Percentiles rank a stretch among this genome's conserved stretches.
These are phyloP conservation scores for Mesotaenium endlicherianum DNA, from an alignment of 139 green algal species.

Conservation along the genomic window DNA sequence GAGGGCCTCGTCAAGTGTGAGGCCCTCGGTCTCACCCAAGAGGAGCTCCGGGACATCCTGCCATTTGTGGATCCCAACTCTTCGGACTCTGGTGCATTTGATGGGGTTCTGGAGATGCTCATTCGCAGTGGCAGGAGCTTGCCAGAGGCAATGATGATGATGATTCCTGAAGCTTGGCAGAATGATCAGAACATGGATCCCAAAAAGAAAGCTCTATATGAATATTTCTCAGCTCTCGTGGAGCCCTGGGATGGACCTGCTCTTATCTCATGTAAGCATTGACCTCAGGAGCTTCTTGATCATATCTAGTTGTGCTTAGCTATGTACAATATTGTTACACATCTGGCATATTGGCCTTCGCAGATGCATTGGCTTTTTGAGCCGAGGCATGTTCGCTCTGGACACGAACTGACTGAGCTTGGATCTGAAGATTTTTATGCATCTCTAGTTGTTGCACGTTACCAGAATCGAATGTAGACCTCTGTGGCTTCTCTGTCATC, in stretches of 20 bases:
- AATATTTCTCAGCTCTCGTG: constrained; percentile 87
- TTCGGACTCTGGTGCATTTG: constrained; percentile 85
- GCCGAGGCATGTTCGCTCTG: not conserved
- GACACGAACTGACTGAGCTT: not conserved
- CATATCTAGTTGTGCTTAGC: not conserved
- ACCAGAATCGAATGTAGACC: not conserved
- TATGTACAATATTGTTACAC: not conserved
- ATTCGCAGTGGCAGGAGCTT: constrained; percentile 72
- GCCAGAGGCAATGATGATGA: constrained; percentile 92
- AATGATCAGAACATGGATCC: constrained; percentile 57
- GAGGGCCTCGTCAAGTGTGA: constrained; percentile 80
- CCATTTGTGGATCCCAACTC: constrained; percentile 79
- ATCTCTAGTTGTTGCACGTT: not conserved
- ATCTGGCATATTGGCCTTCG: not conserved
- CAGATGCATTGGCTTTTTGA: not conserved
- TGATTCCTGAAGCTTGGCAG: constrained; percentile 88
- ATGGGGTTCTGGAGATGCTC: constrained; percentile 89
- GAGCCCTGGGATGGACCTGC: constrained; percentile 96
- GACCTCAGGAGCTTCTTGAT: not conserved
- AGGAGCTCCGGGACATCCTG: constrained; percentile 73
- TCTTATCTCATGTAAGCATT: constrained; percentile 71
- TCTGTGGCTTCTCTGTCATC: not conserved
- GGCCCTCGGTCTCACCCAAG: constrained; percentile 66
- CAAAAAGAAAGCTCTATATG: constrained; percentile 86
- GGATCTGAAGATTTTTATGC: no score